Evolutionary conservation across 495 filamentous ascomycete species (phyloP).

Genomic region (Tetracladium marchalianum): DNA sequence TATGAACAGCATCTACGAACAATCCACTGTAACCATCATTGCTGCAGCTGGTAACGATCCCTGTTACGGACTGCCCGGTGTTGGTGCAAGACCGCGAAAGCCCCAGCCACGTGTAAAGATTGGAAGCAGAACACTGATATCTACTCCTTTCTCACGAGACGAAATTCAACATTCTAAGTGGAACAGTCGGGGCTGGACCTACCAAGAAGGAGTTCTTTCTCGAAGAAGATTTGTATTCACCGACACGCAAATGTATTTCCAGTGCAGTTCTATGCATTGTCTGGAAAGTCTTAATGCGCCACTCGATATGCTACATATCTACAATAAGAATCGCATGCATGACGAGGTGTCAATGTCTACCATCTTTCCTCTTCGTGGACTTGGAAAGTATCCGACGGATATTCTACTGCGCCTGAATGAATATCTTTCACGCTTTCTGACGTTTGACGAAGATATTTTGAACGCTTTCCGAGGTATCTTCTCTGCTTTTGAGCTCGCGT

Average conservation of each 20-base stretch:
- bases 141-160: slow-evolving; percentile 6
- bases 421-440: too few relatives aligned
- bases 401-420: too few relatives aligned
- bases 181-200: slow-evolving; percentile 31
- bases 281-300: slow-evolving; percentile 9
- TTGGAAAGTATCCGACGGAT: too few relatives aligned
- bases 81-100: slow-evolving; percentile 2
- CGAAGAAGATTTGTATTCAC: slow-evolving; percentile 25
- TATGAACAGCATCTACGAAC: slow-evolving; percentile 24
- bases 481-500: background rate
- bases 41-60: slow-evolving; percentile 21
- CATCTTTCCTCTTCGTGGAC: too few relatives aligned
- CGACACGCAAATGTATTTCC: slow-evolving; percentile 26
- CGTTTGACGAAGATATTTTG: background rate
- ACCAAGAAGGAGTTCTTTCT: slow-evolving; percentile 28
- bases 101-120: slow-evolving; percentile 8
- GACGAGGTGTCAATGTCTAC: too few relatives aligned
- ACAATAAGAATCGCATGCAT: too few relatives aligned
- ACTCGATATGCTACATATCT: too few relatives aligned
- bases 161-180: slow-evolving; percentile 18
- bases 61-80: slow-evolving; percentile 23
- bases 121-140: slow-evolving; percentile 5
- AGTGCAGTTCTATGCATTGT: slow-evolving; percentile 24
- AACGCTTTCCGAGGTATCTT: slow-evolving; percentile 7
- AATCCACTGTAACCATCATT: slow-evolving; percentile 20